These are phyloP conservation scores for Eucalyptus melliodora DNA, from an alignment of 345 rosid genomes.

Conservation along the genomic window DNA sequence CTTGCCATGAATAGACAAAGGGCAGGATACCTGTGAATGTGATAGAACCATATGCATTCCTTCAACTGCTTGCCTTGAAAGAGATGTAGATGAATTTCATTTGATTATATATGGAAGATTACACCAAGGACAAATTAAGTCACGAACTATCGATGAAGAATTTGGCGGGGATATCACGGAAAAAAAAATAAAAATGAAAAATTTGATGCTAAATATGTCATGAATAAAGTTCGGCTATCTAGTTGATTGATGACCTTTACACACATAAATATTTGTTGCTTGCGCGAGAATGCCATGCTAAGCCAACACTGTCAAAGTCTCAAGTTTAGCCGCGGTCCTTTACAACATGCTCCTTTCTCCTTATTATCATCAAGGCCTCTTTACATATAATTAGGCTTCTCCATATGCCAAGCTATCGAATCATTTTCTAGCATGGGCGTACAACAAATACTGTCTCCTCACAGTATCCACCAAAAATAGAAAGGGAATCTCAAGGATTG, in stretches of 20 bases:
- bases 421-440: not conserved
- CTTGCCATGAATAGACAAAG: not conserved
- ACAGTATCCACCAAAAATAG: not conserved
- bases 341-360: not conserved
- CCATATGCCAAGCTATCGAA: not conserved
- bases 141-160: not conserved
- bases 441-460: not conserved
- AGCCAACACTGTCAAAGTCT: not conserved
- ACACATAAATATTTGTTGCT: not conserved
- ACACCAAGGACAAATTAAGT: not conserved
- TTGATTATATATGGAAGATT: not conserved
- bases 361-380: not conserved
- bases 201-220: not conserved
- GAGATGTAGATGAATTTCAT: not conserved
- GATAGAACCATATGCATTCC: not conserved
- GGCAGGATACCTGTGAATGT: not conserved
- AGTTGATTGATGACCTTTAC: not conserved
- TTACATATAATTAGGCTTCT: not conserved
- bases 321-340: not conserved
- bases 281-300: not conserved
- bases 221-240: not conserved
- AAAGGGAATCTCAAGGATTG: not conserved
- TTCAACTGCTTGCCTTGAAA: not conserved
- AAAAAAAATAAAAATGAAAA: not conserved
- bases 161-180: accelerated